Base-by-base conservation (phyloP, 805 yeast genomes). In the Wickerhamia fluorescens region DNA sequence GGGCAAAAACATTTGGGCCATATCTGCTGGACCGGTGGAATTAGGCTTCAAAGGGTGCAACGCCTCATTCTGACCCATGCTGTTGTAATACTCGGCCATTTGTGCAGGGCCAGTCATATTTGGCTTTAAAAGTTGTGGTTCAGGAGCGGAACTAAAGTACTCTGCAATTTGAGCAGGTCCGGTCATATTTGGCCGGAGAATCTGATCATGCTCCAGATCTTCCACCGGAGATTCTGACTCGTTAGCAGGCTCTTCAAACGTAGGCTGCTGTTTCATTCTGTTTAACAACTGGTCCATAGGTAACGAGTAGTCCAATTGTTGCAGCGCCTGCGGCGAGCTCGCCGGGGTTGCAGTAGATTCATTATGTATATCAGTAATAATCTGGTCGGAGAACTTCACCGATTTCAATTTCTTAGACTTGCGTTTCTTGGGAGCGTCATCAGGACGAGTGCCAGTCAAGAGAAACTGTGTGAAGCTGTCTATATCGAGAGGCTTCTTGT, bases 391-490 rank as follows among this genome's bases (percentile, higher is more conserved):
- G 45, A 83, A 83, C 42, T 79, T 78, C 24, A 83, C 92, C 31
- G 73, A 69, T 47, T 79, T 82, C 16, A 61, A 50, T 34, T 57
- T 58, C 20, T 60, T 58, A 41, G 64, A 66, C 30, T 60, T 58
- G 33, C 55, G 61, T 45, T 50, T 58, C 44, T 50, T 49, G 40
- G 53, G 42, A 37, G 48, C 31, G 30, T 71, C 66, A 10, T 52
- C 61, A 14, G 85, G 85, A 21, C 83, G 58, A 40, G 78, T 74
- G 2, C 96, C 96, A 0, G 95, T 85, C 42, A 88, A 58, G 44
- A 86, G 66, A 45, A 88, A 76, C 38, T 81, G 78, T 11, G 95
- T 83, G 53, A 88, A 88, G 17, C 86, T 74, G 51, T 88, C 95
- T 41, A 88, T 61, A 48, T 88, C 95, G 14, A 85, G 66, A 30